Percentiles rank a stretch among this genome's conserved stretches.
These are phyloP conservation scores for Drechslerella coelobrocha DNA, from an alignment of 2,329 filamentous ascomycete genomes.

Conservation along the genomic window DNA sequence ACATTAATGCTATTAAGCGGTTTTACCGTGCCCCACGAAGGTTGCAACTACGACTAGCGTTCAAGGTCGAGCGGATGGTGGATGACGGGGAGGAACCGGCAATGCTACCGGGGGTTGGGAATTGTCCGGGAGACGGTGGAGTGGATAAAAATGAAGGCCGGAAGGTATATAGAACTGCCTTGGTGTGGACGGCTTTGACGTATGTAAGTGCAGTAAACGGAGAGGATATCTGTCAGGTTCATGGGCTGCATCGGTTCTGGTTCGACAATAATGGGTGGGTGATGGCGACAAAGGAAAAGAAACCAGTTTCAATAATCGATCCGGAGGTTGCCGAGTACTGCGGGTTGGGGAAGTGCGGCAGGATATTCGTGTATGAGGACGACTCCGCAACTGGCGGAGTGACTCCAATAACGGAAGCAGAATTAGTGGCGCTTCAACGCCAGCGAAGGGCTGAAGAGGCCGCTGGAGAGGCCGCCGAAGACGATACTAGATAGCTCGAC, in stretches of 20 bases:
- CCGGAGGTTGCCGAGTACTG: too few relatives aligned
- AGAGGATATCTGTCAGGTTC: background rate
- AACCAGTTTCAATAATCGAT: background rate
- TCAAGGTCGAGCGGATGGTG: background rate
- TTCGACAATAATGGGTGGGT: slow-evolving; percentile 20
- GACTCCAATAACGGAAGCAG: background rate
- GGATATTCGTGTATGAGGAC: slow-evolving; percentile 1
- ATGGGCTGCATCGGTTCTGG: slow-evolving; percentile 2
- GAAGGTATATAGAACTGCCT: background rate
- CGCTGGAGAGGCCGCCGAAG: background rate
- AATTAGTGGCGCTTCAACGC: too few relatives aligned
- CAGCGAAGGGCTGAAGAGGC: background rate
- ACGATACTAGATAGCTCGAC: too few relatives aligned
- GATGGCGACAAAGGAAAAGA: slow-evolving; percentile 5
- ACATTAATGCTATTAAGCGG: too few relatives aligned
- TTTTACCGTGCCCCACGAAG: background rate
- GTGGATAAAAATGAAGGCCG: background rate
- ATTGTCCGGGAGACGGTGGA: too few relatives aligned
- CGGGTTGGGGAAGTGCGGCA: background rate
- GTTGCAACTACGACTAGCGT: background rate
- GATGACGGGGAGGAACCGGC: background rate
- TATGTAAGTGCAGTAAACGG: background rate
- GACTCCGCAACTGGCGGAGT: slow-evolving; percentile 2
- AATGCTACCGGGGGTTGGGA: background rate
- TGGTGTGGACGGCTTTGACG: background rate